phyloP scores from a whole-genome alignment of 1,284 basidiomycete genomes.

The Neonothopanus nambi region DNA sequence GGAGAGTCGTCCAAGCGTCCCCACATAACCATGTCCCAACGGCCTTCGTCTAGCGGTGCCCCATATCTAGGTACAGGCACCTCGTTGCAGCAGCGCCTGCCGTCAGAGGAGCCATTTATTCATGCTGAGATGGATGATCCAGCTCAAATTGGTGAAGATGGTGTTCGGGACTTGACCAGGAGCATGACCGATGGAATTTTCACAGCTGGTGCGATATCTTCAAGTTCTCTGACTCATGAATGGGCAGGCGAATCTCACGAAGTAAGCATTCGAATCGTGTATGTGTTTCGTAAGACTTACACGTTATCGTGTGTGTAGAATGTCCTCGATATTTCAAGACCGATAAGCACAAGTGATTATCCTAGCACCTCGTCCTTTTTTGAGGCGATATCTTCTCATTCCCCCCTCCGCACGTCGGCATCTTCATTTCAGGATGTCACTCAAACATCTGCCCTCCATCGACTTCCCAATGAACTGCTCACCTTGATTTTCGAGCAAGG shows the following conservation, averaged over 20 bases:
- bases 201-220: background rate
- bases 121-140: constrained; percentile 5
- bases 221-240: background rate
- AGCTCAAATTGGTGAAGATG: constrained; percentile 1
- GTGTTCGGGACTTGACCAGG: constrained; percentile 9
- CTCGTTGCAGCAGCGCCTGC: constrained; percentile 5
- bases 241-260: constrained; percentile 1
- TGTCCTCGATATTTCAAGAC: no score
- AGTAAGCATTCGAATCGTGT: background rate
- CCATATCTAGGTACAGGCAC: constrained; percentile 13
- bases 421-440: no score
- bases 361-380: no score
- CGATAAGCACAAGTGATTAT: no score
- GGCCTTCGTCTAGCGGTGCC: constrained; percentile 15
- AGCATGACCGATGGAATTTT: constrained; percentile 15
- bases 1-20: constrained; percentile 1
- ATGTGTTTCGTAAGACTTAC: no score
- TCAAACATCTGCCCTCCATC: background rate
- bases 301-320: no score
- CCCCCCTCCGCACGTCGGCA: no score
- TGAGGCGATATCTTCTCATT: no score
- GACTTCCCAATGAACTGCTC: constrained; percentile 19
- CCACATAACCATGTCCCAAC: constrained; percentile 6
- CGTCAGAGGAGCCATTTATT: constrained; percentile 12
- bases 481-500: constrained; percentile 17